Evolutionary conservation across 2,329 filamentous ascomycete genomes (phyloP).

Genomic region (Cytospora chrysosperma): DNA sequence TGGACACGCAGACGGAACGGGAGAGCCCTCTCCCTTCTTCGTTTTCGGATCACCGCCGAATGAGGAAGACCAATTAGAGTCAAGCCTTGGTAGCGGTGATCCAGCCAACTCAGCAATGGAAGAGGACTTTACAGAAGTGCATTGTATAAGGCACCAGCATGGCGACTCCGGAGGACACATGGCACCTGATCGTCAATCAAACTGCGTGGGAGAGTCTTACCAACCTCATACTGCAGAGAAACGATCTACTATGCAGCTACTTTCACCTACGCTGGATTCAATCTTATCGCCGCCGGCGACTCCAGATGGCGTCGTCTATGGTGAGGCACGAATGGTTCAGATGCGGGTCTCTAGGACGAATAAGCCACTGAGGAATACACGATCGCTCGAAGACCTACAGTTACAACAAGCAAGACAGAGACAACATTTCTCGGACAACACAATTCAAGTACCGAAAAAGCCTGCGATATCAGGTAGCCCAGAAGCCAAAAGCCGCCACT

Average conservation of each 20-base stretch:
- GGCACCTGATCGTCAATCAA: slow-evolving; percentile 29
- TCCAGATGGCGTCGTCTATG: slow-evolving; percentile 40
- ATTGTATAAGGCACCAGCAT: background rate
- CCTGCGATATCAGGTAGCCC: slow-evolving; percentile 6
- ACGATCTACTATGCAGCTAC: background rate
- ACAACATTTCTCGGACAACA: background rate
- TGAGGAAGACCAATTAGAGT: background rate
- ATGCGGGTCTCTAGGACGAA: slow-evolving; percentile 32
- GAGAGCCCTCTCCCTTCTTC: slow-evolving; percentile 47
- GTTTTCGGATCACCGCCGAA: slow-evolving; percentile 42
- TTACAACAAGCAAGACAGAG: slow-evolving; percentile 4
- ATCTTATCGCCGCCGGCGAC: slow-evolving; percentile 33
- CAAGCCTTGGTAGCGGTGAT: background rate
- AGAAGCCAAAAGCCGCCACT: slow-evolving; percentile 19
- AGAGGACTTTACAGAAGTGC: background rate
- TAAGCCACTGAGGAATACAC: slow-evolving; percentile 33
- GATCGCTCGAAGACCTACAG: slow-evolving; percentile 36
- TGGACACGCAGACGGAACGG: slow-evolving; percentile 42
- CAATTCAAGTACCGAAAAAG: background rate
- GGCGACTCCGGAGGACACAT: background rate
- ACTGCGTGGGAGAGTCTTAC: slow-evolving; percentile 38
- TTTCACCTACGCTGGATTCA: slow-evolving; percentile 36
- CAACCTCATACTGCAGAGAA: slow-evolving; percentile 17
- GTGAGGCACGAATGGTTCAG: slow-evolving; percentile 41
- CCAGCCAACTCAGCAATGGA: background rate